These are phyloP conservation scores for Citeromyces siamensis DNA, from an alignment of 1,139 yeast species.

Conservation along the genomic window DNA sequence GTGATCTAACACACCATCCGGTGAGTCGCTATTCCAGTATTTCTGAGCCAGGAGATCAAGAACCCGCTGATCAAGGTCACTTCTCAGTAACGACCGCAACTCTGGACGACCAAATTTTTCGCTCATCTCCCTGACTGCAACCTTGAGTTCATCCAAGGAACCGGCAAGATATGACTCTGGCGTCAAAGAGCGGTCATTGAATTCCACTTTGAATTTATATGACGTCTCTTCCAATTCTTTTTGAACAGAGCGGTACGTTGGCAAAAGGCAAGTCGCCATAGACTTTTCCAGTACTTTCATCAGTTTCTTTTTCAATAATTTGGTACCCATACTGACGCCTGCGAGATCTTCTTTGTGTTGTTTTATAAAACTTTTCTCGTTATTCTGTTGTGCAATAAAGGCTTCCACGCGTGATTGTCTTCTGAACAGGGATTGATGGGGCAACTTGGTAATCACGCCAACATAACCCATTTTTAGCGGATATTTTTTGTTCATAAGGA, in stretches of 20 bases:
- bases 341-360: constrained; percentile 47
- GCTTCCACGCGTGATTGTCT: constrained; percentile 24
- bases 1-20: constrained; percentile 31
- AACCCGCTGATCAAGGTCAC: constrained; percentile 81
- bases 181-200: constrained; percentile 86
- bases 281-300: constrained; percentile 82
- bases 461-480: constrained; percentile 96
- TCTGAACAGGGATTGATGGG: constrained; percentile 26
- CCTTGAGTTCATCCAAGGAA: constrained; percentile 77
- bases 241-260: constrained; percentile 77
- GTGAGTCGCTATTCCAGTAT: constrained; percentile 66
- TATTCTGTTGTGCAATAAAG: constrained; percentile 50
- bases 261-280: constrained; percentile 82
- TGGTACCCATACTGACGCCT: constrained; percentile 69
- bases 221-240: constrained; percentile 90
- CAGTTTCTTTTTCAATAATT: constrained; percentile 61
- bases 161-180: constrained; percentile 92
- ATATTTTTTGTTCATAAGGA: constrained; percentile 67
- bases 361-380: constrained; percentile 47
- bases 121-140: constrained; percentile 79
- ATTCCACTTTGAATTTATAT: constrained; percentile 90
- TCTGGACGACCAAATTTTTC: constrained; percentile 76
- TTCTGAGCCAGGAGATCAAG: constrained; percentile 78
- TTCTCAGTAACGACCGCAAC: constrained; percentile 63
- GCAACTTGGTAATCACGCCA: constrained; percentile 85